Evolutionary conservation across 208 protist species (phyloP), one percentile per base, ranked within the genome.

Genomic region (Sergeia podlipaevii): DNA sequence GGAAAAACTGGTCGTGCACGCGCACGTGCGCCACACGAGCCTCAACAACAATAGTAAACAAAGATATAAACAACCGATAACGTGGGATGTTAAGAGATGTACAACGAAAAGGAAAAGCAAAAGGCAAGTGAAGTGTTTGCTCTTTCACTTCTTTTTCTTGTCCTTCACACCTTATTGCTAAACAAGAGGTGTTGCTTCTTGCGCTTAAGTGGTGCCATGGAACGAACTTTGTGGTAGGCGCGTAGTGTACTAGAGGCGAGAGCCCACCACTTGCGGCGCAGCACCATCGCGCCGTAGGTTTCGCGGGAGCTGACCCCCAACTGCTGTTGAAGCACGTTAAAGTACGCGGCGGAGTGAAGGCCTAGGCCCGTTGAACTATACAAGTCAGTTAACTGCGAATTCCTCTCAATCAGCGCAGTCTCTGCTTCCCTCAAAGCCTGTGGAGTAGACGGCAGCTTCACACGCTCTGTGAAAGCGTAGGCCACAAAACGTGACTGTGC

Each of bases 131-230:
- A n/a, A n/a, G n/a, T n/a, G n/a, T n/a, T n/a, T n/a, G n/a, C n/a
- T n/a, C n/a, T n/a, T n/a, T n/a, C n/a, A n/a, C n/a, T n/a, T n/a
- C n/a, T n/a, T n/a, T n/a, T 38, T 11, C 11, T 11, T 17, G 13
- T 17, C 18, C 24, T 28, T 67, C 39, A 95, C 43, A 95, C 66
- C 18, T 77, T 73, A 62, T 95, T 95, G 46, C 84, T 95, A 69
- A 95, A 95, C 3, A 95, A 75, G 11, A 95, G 26, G 45, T 95
- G 88, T 43, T 95, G 88, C 46, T 85, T 37, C 50, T 89, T 92
- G 27, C 88, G 72, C 56, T 92, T 90, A 13, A 95, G 75, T n/a
- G 88, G 88, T 0, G 88, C 88, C 74, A 83, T 46, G 8, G 83
- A 79, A 37, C 88, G 74, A 29, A 76, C 28, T 53, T 86, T 89